Evolutionary conservation across 352 stramenopile genomes (phyloP).

Genomic region (Phytophthora sp.): DNA sequence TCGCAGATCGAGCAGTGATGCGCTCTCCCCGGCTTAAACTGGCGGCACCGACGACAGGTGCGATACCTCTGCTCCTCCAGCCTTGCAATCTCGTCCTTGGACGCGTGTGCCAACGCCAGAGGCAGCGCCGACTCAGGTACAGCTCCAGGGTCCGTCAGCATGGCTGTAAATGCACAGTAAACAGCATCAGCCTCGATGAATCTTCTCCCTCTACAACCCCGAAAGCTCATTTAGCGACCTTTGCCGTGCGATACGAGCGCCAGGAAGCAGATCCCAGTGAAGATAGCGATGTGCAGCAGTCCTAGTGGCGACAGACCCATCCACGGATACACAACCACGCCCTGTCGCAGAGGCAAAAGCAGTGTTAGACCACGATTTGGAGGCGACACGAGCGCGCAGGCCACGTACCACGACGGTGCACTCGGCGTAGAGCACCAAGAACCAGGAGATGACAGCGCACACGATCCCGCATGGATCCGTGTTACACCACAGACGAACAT

Average conservation of each 20-base stretch:
- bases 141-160: constrained; percentile 98
- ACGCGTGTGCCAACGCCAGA: constrained; percentile 68
- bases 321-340: constrained; percentile 91
- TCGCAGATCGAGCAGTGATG: constrained; percentile 98
- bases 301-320: constrained; percentile 79
- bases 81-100: constrained; percentile 75
- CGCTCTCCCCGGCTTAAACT: constrained; percentile 96
- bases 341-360: constrained; percentile 38
- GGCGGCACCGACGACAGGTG: constrained; percentile 91
- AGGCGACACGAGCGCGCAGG: background rate
- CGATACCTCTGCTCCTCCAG: constrained; percentile 86
- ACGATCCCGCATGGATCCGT: constrained; percentile 91
- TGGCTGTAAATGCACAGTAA: constrained; percentile 63
- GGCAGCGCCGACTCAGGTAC: constrained; percentile 95
- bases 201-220: background rate
- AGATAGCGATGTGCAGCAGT: constrained; percentile 70
- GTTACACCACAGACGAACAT: constrained; percentile 91
- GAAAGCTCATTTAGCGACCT: constrained; percentile 45
- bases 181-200: constrained; percentile 4
- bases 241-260: constrained; percentile 95
- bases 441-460: constrained; percentile 91
- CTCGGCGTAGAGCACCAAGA: constrained; percentile 91
- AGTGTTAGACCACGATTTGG: constrained; percentile 14
- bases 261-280: constrained; percentile 84
- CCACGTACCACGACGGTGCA: constrained; percentile 85